phyloP scores from a whole-genome alignment of 805 yeast genomes.

The Candida tallmaniae region DNA sequence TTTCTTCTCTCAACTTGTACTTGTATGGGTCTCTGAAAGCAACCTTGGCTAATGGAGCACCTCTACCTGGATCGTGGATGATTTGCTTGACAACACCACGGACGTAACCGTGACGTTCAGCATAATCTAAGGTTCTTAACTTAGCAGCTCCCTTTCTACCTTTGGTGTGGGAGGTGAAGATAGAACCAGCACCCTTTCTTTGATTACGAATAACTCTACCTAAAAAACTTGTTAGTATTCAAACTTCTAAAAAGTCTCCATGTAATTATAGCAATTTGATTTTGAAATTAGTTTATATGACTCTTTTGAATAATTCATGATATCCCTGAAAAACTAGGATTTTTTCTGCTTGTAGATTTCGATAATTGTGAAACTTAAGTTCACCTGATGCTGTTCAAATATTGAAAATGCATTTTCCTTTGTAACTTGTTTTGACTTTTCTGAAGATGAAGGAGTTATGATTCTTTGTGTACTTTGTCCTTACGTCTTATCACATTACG shows the following conservation, averaged over 20 bases:
- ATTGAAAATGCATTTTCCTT: too few relatives aligned
- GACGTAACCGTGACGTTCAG: slow-evolving; percentile 99
- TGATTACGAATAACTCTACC: slow-evolving; percentile 99
- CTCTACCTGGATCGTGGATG: slow-evolving; percentile 99
- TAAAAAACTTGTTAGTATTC: slow-evolving; percentile 20
- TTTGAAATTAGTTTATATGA: too few relatives aligned
- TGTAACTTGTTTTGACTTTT: too few relatives aligned
- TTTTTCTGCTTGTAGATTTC: too few relatives aligned
- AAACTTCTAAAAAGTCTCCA: background rate
- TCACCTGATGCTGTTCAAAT: too few relatives aligned
- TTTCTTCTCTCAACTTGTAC: slow-evolving; percentile 97
- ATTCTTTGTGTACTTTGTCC: too few relatives aligned
- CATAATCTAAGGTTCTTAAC: slow-evolving; percentile 97
- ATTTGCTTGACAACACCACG: slow-evolving; percentile 99
- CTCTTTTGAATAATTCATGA: too few relatives aligned
- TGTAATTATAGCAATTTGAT: too few relatives aligned
- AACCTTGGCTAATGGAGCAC: slow-evolving; percentile 99
- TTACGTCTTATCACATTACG: too few relatives aligned
- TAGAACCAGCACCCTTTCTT: slow-evolving; percentile 99
- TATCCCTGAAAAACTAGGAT: too few relatives aligned
- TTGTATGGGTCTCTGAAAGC: slow-evolving; percentile 99
- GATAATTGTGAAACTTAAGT: too few relatives aligned
- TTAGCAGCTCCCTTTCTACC: slow-evolving; percentile 99
- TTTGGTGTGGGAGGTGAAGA: slow-evolving; percentile 99
- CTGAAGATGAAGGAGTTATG: too few relatives aligned